A percentile compares a stretch with the other conserved stretches of the same genome.
Evolutionary conservation across 2,329 filamentous ascomycete species (phyloP).

Genomic region (Macrophomina phaseolina): DNA sequence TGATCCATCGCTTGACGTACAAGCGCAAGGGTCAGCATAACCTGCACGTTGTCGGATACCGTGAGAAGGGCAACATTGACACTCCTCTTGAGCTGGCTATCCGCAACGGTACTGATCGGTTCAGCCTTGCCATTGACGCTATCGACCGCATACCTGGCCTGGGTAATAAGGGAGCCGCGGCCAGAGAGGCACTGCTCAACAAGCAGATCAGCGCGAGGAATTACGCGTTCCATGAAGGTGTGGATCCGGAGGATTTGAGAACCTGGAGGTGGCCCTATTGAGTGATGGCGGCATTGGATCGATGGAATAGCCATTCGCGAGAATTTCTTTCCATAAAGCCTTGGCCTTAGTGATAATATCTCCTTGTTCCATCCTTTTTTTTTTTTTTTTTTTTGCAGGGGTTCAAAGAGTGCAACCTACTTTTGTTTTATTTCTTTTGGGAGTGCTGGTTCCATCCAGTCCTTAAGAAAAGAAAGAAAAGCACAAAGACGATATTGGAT

Average conservation of each 20-base stretch:
- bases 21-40: conserved; percentile 72
- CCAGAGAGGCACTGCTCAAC: conserved; percentile 69
- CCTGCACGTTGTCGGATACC: conserved; percentile 78
- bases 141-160: conserved; percentile 70
- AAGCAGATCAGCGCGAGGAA: conserved; percentile 68
- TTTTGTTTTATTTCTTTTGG: background rate
- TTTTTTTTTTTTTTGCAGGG: background rate
- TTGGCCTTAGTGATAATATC: background rate
- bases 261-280: conserved; percentile 69
- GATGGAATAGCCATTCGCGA: no score
- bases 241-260: conserved; percentile 70
- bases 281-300: background rate
- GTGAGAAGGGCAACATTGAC: conserved; percentile 84
- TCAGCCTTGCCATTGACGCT: conserved; percentile 76
- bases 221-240: conserved; percentile 69
- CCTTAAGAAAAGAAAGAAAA: conserved; percentile 4
- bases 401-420: background rate
- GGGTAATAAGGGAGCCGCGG: conserved; percentile 66
- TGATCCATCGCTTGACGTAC: conserved; percentile 78
- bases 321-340: no score
- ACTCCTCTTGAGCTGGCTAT: conserved; percentile 80
- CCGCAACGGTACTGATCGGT: conserved; percentile 77
- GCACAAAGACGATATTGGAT: background rate
- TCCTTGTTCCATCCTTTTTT: background rate
- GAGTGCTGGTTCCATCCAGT: background rate